Conservation (phyloP, 768 basidiomycete genomes). For the Neoboletus brunneissimus region DNA sequence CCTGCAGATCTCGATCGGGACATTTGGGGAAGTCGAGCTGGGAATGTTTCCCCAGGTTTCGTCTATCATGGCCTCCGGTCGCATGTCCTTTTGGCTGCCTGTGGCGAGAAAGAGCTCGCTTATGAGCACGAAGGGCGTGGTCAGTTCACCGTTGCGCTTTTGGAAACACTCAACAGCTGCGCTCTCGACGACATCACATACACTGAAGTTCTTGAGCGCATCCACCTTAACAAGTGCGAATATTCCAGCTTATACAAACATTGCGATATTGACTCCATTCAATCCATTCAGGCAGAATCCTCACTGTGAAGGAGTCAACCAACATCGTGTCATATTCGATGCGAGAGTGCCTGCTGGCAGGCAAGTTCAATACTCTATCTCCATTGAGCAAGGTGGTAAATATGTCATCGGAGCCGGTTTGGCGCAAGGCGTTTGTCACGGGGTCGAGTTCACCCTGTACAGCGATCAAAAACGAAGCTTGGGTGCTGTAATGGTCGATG, state of each 20-base stretch:
- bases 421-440: slow-evolving; percentile 25
- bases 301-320: slow-evolving; percentile 27
- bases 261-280: neutral
- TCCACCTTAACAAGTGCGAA: slow-evolving; percentile 14
- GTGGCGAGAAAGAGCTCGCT: slow-evolving; percentile 36
- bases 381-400: neutral
- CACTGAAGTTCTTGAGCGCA: slow-evolving; percentile 17
- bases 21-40: slow-evolving; percentile 20
- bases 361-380: slow-evolving; percentile 5
- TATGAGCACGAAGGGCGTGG: slow-evolving; percentile 22
- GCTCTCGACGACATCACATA: slow-evolving; percentile 24
- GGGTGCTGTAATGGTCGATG: slow-evolving; percentile 3
- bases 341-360: slow-evolving; percentile 11
- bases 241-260: no score
- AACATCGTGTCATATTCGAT: slow-evolving; percentile 26
- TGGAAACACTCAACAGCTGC: slow-evolving; percentile 9
- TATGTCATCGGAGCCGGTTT: slow-evolving; percentile 25
- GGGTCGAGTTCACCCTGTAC: slow-evolving; percentile 22
- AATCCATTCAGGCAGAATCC: slow-evolving; percentile 25
- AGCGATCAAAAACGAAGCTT: neutral
- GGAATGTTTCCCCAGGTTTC: slow-evolving; percentile 18
- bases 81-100: slow-evolving; percentile 44
- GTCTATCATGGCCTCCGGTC: slow-evolving; percentile 32
- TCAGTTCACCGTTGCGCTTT: slow-evolving; percentile 25
- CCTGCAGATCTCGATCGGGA: slow-evolving; percentile 24